phyloP scores from a whole-genome alignment of 108 stramenopile genomes.

The Cyclotella choctawhatcheeana region DNA sequence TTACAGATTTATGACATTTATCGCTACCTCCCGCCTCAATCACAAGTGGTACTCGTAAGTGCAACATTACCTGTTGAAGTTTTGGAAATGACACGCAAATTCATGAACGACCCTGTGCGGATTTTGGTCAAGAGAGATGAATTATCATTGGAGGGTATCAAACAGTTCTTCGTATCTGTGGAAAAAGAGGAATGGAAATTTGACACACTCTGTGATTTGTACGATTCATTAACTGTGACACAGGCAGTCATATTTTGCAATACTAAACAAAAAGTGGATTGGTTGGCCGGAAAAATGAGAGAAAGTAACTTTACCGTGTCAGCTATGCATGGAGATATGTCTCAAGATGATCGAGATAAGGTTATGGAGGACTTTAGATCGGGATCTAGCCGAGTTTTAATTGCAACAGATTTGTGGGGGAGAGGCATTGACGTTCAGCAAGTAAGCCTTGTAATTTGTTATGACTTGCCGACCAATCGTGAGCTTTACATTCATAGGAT shows the following conservation, averaged over 20 bases:
- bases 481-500: slow-evolving; percentile 99
- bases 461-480: slow-evolving; percentile 99
- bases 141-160: slow-evolving; percentile 99
- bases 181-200: slow-evolving; percentile 99
- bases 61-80: slow-evolving; percentile 99
- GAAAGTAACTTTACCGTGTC: slow-evolving; percentile 98
- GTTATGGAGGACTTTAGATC: slow-evolving; percentile 99
- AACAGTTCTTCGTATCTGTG: slow-evolving; percentile 99
- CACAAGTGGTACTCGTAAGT: slow-evolving; percentile 98
- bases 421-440: slow-evolving; percentile 99
- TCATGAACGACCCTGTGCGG: slow-evolving; percentile 99
- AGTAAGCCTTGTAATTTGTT: slow-evolving; percentile 99
- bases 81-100: slow-evolving; percentile 96
- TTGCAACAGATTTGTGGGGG: slow-evolving; percentile 97
- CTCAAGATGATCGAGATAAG: slow-evolving; percentile 98
- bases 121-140: slow-evolving; percentile 99
- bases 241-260: slow-evolving; percentile 99
- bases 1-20: slow-evolving; percentile 99
- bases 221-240: slow-evolving; percentile 99
- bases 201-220: slow-evolving; percentile 99
- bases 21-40: slow-evolving; percentile 98
- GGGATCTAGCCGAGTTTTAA: slow-evolving; percentile 99
- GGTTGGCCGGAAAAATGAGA: slow-evolving; percentile 98
- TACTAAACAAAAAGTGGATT: slow-evolving; percentile 99
- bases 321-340: slow-evolving; percentile 99